phyloP scores from a whole-genome alignment of 495 filamentous ascomycete species.

The Hypoxylon subgilvum region DNA sequence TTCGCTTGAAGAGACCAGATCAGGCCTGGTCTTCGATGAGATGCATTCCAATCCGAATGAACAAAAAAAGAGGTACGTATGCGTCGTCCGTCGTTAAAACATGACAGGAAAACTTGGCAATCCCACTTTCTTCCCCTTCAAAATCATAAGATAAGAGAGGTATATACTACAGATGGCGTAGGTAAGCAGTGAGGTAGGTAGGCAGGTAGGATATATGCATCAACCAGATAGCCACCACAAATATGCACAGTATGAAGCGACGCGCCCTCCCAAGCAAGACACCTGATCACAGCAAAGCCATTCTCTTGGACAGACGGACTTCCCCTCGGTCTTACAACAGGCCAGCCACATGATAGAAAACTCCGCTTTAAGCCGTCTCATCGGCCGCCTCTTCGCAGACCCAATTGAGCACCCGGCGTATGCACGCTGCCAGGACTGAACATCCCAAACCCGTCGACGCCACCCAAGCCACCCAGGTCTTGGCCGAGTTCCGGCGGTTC shows the following conservation, averaged over 20 bases:
- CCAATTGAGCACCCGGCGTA: conserved; percentile 27
- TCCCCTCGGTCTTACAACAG: neutral
- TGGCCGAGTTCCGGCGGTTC: conserved; percentile 70
- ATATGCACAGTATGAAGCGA: conserved; percentile 10
- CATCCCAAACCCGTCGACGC: conserved; percentile 49
- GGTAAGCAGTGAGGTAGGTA: conserved; percentile 5
- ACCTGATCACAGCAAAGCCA: neutral
- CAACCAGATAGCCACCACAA: conserved; percentile 14
- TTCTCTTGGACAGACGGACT: neutral
- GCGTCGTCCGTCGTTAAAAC: conserved; percentile 19
- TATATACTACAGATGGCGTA: conserved; percentile 25
- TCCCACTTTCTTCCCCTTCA: neutral
- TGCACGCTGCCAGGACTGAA: conserved; percentile 44
- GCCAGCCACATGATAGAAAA: neutral
- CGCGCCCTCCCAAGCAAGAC: neutral
- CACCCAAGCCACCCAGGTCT: conserved; percentile 51
- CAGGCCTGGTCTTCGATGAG: conserved; percentile 2
- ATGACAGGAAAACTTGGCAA: neutral
- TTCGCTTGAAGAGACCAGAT: conserved; percentile 17
- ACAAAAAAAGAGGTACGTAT: conserved; percentile 25
- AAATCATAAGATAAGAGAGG: conserved; percentile 1
- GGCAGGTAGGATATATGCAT: conserved; percentile 19
- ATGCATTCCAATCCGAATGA: conserved; percentile 31
- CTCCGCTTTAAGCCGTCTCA: conserved; percentile 10
- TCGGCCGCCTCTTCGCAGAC: conserved; percentile 36